phyloP scores from a whole-genome alignment of 164 flowering plant genomes.

The Chimonanthus praecox region DNA sequence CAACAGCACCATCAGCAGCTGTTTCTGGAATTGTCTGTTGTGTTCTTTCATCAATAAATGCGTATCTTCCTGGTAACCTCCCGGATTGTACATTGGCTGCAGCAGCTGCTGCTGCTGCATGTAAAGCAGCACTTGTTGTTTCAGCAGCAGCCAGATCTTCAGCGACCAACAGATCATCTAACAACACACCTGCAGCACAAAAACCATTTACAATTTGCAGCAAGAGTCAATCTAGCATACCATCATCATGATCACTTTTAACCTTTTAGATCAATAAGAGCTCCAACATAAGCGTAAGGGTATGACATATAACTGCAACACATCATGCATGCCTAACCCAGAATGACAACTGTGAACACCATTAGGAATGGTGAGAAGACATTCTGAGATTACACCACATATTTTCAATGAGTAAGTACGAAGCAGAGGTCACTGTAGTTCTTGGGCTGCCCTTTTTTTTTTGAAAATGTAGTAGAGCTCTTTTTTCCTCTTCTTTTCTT shows the following conservation, averaged over 20 bases:
- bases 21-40: conserved; percentile 37
- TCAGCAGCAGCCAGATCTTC: conserved; percentile 98
- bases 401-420: no score
- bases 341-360: no score
- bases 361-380: no score
- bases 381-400: no score
- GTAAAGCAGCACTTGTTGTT: conserved; percentile 90
- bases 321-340: no score
- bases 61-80: conserved; percentile 59
- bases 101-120: conserved; percentile 94
- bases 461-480: no score
- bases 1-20: conserved; percentile 82
- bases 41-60: conserved; percentile 61
- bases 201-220: neutral
- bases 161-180: conserved; percentile 93
- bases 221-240: neutral
- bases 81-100: conserved; percentile 60
- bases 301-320: no score
- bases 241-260: neutral
- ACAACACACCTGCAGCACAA: conserved; percentile 61
- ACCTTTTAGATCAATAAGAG: no score
- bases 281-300: no score
- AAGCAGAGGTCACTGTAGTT: no score
- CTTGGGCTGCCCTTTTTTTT: no score
- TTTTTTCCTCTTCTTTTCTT: no score